Evolutionary conservation across 2,329 filamentous ascomycete genomes (phyloP).

Genomic region (Rhinocladiella mackenziei): DNA sequence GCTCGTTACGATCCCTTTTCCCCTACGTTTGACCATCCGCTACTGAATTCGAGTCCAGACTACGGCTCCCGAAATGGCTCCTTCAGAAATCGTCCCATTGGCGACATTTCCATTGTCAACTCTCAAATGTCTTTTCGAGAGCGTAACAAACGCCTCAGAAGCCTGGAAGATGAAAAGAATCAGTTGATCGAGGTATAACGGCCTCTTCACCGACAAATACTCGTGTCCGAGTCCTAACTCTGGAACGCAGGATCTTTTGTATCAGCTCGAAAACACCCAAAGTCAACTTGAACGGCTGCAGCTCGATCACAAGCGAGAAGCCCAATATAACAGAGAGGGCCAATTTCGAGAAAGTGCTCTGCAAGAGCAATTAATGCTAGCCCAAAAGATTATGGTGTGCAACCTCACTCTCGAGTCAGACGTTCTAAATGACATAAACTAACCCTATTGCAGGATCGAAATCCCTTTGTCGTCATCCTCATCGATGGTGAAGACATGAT

Average conservation of each 20-base stretch:
- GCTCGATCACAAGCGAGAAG: constrained; percentile 47
- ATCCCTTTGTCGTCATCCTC: constrained; percentile 53
- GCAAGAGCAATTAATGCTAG: constrained; percentile 44
- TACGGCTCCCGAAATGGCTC: constrained; percentile 24
- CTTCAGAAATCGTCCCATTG: constrained; percentile 24
- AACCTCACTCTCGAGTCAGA: constrained; percentile 1
- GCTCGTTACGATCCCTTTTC: constrained; percentile 30
- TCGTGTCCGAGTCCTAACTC: constrained; percentile 1
- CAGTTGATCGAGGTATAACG: constrained; percentile 45
- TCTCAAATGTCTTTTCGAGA: constrained; percentile 29
- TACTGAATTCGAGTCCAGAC: constrained; percentile 30
- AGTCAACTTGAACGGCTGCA: constrained; percentile 33
- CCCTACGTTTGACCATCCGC: constrained; percentile 27
- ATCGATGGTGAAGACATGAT: constrained; percentile 56
- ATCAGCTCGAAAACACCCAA: constrained; percentile 43
- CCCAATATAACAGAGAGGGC: constrained; percentile 46
- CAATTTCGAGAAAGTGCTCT: constrained; percentile 47
- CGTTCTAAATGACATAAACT: background rate
- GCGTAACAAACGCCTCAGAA: constrained; percentile 44
- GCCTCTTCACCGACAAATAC: constrained; percentile 3
- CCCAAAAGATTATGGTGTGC: constrained; percentile 45
- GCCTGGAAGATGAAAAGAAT: constrained; percentile 46
- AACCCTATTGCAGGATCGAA: constrained; percentile 41
- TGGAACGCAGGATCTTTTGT: constrained; percentile 42
- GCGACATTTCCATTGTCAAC: constrained; percentile 13